Conservation (phyloP, 108 stramenopile genomes). For the Chaetoceros muelleri region DNA sequence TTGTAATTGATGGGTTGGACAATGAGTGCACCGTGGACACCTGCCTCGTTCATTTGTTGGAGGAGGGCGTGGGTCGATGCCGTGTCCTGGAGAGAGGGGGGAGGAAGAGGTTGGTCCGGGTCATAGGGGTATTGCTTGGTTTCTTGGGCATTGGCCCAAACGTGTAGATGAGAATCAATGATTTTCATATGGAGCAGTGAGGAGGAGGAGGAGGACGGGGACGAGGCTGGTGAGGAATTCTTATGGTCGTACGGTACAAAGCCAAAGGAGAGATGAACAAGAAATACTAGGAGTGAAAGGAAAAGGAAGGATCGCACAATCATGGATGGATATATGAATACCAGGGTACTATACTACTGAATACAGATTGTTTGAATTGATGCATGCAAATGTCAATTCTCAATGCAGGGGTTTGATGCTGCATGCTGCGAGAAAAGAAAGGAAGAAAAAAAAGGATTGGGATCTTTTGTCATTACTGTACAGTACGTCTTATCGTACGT, state of each 20-base stretch:
- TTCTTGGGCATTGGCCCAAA: constrained; percentile 60
- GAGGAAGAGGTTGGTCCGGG: constrained; percentile 44
- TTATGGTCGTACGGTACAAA: no score
- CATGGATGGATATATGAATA: no score
- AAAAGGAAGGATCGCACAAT: no score
- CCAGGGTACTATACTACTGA: no score
- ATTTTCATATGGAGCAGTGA: constrained; percentile 4
- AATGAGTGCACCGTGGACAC: constrained; percentile 77
- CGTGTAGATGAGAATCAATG: constrained; percentile 81
- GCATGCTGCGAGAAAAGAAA: no score
- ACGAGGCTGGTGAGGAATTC: not conserved
- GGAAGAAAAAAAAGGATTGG: no score
- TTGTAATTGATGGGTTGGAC: constrained; percentile 89
- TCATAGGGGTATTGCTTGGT: constrained; percentile 46
- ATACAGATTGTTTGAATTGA: no score
- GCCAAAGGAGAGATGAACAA: not conserved
- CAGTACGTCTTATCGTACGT: no score
- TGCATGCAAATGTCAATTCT: not conserved
- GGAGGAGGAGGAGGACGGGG: not conserved
- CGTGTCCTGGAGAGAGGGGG: constrained; percentile 31
- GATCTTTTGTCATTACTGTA: no score
- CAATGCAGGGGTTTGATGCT: no score
- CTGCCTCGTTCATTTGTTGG: constrained; percentile 48
- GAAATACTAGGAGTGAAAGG: not conserved
- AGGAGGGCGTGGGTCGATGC: constrained; percentile 42